Evolutionary conservation across 176 grass and related monocot species (phyloP).

Genomic region (Juncus inflexus): DNA sequence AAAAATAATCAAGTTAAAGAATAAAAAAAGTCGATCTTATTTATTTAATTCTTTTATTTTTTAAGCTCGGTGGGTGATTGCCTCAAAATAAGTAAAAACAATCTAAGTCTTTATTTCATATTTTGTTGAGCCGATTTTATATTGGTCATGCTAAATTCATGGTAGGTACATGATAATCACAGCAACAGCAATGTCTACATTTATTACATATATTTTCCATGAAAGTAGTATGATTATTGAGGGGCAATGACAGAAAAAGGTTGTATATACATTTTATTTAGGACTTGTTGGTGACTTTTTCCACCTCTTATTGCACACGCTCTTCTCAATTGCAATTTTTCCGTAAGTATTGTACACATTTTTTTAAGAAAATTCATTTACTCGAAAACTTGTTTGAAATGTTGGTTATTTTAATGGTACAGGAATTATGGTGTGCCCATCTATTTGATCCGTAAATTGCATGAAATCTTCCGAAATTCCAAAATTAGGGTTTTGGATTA

Average conservation of each 20-base stretch:
- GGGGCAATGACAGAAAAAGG: constrained; percentile 94
- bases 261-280: constrained; percentile 96
- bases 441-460: constrained; percentile 86
- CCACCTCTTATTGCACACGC: constrained; percentile 85
- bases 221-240: constrained; percentile 90
- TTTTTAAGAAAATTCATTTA: not conserved
- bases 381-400: not conserved
- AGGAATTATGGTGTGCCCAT: constrained; percentile 96
- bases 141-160: too few relatives aligned
- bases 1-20: too few relatives aligned
- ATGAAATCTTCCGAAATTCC: constrained; percentile 95
- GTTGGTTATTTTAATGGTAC: constrained; percentile 38
- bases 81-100: too few relatives aligned
- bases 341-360: constrained; percentile 60
- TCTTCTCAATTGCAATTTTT: constrained; percentile 91
- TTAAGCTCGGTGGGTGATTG: too few relatives aligned
- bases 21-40: too few relatives aligned
- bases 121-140: too few relatives aligned
- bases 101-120: too few relatives aligned
- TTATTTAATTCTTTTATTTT: too few relatives aligned
- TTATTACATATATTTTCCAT: constrained; percentile 93
- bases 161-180: constrained; percentile 85
- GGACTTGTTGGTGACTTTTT: constrained; percentile 92
- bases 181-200: constrained; percentile 74
- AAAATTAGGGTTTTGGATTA: constrained; percentile 74